phyloP scores from a whole-genome alignment of 2,329 filamentous ascomycete species.

The Pseudogymnoascus destructans region DNA sequence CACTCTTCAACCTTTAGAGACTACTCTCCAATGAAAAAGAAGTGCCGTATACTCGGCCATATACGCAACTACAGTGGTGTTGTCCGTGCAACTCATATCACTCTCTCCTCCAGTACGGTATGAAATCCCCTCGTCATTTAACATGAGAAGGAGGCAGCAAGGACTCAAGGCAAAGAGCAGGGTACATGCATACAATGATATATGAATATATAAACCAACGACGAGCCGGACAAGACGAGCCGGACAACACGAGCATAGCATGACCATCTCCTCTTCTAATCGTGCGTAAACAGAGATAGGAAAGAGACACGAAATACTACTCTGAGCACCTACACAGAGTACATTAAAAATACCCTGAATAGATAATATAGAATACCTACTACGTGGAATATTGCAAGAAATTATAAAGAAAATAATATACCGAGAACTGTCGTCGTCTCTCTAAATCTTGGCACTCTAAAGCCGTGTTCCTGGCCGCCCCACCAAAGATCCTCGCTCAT shows the following conservation, averaged over 20 bases:
- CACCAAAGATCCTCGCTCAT: not conserved
- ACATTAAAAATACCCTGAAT: not conserved
- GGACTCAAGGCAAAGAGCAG: not conserved
- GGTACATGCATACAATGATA: not conserved
- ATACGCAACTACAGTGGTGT: not conserved
- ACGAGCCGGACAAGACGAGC: not conserved
- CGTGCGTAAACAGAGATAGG: not conserved
- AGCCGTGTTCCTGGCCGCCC: not conserved
- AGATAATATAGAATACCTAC: constrained; percentile 1
- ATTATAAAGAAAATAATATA: not conserved
- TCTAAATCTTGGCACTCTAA: not conserved
- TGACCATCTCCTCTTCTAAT: not conserved
- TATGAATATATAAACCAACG: not conserved
- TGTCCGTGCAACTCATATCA: not conserved
- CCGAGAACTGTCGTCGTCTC: not conserved
- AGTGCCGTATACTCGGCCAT: not conserved
- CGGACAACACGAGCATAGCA: not conserved
- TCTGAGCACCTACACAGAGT: not conserved
- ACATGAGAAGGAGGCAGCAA: not conserved
- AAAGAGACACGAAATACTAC: not conserved
- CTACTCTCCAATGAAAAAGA: not conserved
- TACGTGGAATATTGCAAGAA: not conserved
- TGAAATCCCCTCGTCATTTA: not conserved
- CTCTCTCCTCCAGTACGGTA: not conserved
- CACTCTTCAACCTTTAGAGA: not conserved